Base-by-base conservation (phyloP, 2,329 filamentous ascomycete species). In the Huntiella omanensis region DNA sequence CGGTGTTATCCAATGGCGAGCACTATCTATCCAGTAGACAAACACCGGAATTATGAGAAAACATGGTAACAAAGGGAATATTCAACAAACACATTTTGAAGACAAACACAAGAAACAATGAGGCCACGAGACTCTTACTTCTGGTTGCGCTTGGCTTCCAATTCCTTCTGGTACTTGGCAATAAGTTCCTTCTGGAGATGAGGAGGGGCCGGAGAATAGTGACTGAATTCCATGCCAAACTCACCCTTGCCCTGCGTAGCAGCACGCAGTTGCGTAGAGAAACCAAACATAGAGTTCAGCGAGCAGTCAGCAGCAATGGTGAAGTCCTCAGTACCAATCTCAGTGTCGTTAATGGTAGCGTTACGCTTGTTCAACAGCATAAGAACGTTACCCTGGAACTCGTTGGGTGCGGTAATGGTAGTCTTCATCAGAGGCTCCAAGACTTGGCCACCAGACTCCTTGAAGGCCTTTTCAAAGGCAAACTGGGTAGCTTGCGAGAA, bases 361-460 rank as follows among this genome's bases (percentile, higher is more conserved):
- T 86, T 91, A 53, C 91, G 79, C 76, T 98, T 98, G 69, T 96
- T 98, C 67, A 98, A 71, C 43, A 98, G 67, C 56, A 86, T 87
- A 47, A 96, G 83, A 53, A 98, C 82, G 60, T 85, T 87, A 59
- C 91, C 91, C 65, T 98, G 91, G 70, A 96, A 98, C 69, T 98
- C 91, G 57, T 83, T 85, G 40, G 91, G 91, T 1, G 91, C 87
- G 32, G 86, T 94, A 57, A 98, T 86, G 51, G 86, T 87, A 1
- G 86, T 95, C 73, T 95, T 96, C 91, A 98, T 98, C 46, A 98
- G 66, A 4, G 91, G 91, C 64, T 98, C 91, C 33, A 98, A 75
- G 7, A 98, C 79, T 56, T 84, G 75, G 2, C 88, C 87, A 45
- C 77, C 74, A 33, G 80, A 84, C 10, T 83, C 76, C 50, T 72